phyloP scores from a whole-genome alignment of 2,329 filamentous ascomycete genomes.

The Xylaria sp. region DNA sequence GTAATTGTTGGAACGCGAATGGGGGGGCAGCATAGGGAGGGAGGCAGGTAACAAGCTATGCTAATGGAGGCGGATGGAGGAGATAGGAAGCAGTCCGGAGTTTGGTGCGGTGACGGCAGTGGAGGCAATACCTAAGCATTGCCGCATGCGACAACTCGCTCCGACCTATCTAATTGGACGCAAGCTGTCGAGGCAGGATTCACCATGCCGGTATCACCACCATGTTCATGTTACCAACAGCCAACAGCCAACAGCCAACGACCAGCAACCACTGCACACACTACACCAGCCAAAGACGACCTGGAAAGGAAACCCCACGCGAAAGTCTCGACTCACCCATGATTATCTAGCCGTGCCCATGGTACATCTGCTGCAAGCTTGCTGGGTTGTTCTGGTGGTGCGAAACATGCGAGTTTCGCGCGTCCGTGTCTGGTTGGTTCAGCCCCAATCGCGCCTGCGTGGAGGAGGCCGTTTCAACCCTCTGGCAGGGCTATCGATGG shows the following conservation, averaged over 20 bases:
- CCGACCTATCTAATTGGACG: not conserved
- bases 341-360: constrained; percentile 46
- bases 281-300: not conserved
- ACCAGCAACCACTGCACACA: not conserved
- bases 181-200: constrained; percentile 3
- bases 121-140: not conserved
- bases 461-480: constrained; percentile 1
- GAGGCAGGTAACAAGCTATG: not conserved
- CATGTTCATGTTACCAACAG: not conserved
- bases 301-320: not conserved
- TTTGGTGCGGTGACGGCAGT: not conserved
- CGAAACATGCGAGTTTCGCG: constrained; percentile 15
- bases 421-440: not conserved
- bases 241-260: not conserved
- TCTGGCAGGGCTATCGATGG: constrained; percentile 9
- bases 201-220: not conserved
- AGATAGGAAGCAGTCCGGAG: not conserved
- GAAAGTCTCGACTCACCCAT: constrained; percentile 48
- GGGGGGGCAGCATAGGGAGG: not conserved
- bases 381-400: constrained; percentile 6
- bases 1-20: no score
- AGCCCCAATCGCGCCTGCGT: not conserved
- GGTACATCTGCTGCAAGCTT: constrained; percentile 34
- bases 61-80: not conserved
- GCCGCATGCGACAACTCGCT: not conserved